phyloP scores from a whole-genome alignment of 2,329 filamentous ascomycete genomes.

The Colletotrichum aenigma region DNA sequence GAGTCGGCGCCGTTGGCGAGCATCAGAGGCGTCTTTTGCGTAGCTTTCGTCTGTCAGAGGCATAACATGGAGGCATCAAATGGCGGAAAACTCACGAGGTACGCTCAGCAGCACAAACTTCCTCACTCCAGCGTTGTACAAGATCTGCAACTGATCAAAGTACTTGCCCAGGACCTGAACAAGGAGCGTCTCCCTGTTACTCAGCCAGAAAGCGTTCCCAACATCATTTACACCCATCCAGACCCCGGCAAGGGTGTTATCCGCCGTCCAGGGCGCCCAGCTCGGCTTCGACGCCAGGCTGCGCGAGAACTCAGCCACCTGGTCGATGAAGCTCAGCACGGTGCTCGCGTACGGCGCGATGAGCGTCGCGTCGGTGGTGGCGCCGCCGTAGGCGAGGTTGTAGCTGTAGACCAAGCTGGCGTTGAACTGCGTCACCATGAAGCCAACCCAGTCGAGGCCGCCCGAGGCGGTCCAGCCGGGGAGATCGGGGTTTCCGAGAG shows the following conservation, averaged over 20 bases:
- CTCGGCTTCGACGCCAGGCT: constrained; percentile 33
- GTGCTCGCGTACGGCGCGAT: constrained; percentile 51
- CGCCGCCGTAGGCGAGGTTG: constrained; percentile 56
- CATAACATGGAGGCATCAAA: background rate
- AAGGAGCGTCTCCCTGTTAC: constrained; percentile 28
- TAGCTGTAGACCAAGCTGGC: constrained; percentile 45
- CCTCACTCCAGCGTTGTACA: constrained; percentile 49
- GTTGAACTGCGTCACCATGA: constrained; percentile 47
- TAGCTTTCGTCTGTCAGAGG: constrained; percentile 30
- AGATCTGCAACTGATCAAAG: constrained; percentile 41
- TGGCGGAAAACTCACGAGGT: constrained; percentile 34
- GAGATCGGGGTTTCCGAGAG: constrained; percentile 64
- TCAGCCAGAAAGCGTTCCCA: constrained; percentile 48
- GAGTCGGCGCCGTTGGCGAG: constrained; percentile 25
- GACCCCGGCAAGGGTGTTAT: constrained; percentile 51
- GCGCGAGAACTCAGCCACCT: constrained; percentile 46
- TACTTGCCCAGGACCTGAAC: constrained; percentile 47
- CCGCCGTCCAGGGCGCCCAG: constrained; percentile 43
- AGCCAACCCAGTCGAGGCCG: constrained; percentile 54
- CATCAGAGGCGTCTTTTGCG: constrained; percentile 42
- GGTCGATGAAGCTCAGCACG: constrained; percentile 56
- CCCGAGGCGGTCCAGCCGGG: constrained; percentile 51
- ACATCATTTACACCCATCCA: constrained; percentile 64
- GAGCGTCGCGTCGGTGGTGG: constrained; percentile 52
- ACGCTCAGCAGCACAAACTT: constrained; percentile 54